phyloP scores from a whole-genome alignment of 2,329 filamentous ascomycete species.

The Penicillium hordei region DNA sequence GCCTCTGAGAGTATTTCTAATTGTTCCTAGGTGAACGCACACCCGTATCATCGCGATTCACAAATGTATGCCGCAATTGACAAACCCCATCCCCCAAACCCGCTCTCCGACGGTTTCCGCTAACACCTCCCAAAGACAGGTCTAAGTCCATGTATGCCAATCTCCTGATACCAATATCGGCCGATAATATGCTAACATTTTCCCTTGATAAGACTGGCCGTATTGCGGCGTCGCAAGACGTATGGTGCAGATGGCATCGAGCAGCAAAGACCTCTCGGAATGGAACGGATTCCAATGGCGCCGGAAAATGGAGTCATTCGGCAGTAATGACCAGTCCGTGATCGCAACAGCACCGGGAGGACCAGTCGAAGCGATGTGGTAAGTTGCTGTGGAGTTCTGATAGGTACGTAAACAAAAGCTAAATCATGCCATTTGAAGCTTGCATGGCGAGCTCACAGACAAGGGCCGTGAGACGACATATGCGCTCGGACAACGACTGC shows the following conservation, averaged over 20 bases:
- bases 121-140: constrained; percentile 44
- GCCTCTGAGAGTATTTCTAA: constrained; percentile 1
- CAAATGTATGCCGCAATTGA: constrained; percentile 56
- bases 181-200: constrained; percentile 20
- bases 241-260: constrained; percentile 63
- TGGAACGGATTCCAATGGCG: constrained; percentile 64
- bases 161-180: not conserved
- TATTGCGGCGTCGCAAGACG: constrained; percentile 79
- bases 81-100: not conserved
- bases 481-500: constrained; percentile 65
- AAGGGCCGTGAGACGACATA: constrained; percentile 70
- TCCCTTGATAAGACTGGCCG: constrained; percentile 66
- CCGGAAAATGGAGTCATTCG: constrained; percentile 81
- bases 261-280: constrained; percentile 51
- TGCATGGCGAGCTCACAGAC: constrained; percentile 69
- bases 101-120: constrained; percentile 6
- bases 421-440: constrained; percentile 32
- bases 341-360: constrained; percentile 66
- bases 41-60: constrained; percentile 83
- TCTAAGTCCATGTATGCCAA: constrained; percentile 47
- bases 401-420: constrained; percentile 8
- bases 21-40: constrained; percentile 63
- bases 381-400: constrained; percentile 41
- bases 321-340: constrained; percentile 65
- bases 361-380: constrained; percentile 78